Base-by-base conservation (phyloP, 2,329 filamentous ascomycete genomes). In the Fusarium camptoceras region DNA sequence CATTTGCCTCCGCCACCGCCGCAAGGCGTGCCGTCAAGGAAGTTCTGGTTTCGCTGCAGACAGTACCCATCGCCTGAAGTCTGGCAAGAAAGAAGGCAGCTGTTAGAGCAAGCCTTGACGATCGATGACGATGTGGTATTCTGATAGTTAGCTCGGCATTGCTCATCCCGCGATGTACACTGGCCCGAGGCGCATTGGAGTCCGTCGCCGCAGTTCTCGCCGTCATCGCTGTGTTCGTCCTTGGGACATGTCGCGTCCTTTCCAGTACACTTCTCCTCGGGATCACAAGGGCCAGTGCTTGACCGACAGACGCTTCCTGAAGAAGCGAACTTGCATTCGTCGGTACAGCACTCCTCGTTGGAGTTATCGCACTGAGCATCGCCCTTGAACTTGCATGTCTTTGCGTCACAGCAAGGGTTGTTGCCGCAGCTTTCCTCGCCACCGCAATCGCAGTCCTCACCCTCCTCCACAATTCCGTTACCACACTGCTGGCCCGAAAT, bases 361-460 rank as follows among this genome's bases (percentile, higher is more conserved):
- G 85, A 82, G 15, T 89, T 87, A 78, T 96, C 93, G 80, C 96
- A 99, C 37, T 94, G 88, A 28, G 95, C 90, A 70, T 85, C 87
- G 57, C 81, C 78, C 56, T 86, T 91, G 84, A 97, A 98, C 75
- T 90, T 93, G 88, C 96, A 99, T 1, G 96, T 98, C 5, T 81
- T 87, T 3, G 94, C 81, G 74, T 99, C 86, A 81, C 96, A 99
- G 84, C 96, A 99, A 16, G 79, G 76, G 81, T 98, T 96, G 75
- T 85, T 81, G 25, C 84, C 88, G 78, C 96, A 99, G 41, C 88
- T 88, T 16, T 83, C 80, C 16, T 84, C 82, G 57, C 95, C 95
- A 67, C 96, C 96, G 76, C 96, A 99, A 80, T 99, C 96, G 81
- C 96, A 99, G 55, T 99, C 92, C 81, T 99, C 96, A 68, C 94